Evolutionary conservation across 352 stramenopile species (phyloP).

Genomic region (Elongisporangium prolatum): DNA sequence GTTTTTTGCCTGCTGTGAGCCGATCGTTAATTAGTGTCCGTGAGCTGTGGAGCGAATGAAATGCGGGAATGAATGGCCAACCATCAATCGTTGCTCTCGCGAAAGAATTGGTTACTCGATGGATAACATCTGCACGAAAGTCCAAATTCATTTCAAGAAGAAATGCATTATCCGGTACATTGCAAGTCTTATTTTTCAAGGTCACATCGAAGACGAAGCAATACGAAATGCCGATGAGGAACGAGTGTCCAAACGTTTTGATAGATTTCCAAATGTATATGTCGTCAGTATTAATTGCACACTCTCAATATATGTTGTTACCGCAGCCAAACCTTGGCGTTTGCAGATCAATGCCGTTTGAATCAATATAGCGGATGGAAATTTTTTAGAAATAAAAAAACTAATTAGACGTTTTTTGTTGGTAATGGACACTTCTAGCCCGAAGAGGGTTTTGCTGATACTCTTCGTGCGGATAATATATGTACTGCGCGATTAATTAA

Average conservation of each 20-base stretch:
- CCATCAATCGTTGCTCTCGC: slow-evolving; percentile 3
- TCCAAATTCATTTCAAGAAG: neutral
- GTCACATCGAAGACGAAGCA: neutral
- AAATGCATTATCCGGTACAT: neutral
- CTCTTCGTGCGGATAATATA: too few relatives aligned
- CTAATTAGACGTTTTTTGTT: too few relatives aligned
- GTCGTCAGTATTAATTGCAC: too few relatives aligned
- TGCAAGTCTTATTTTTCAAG: neutral
- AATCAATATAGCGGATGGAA: too few relatives aligned
- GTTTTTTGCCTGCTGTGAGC: neutral
- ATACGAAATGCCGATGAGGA: neutral
- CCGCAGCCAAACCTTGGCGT: too few relatives aligned
- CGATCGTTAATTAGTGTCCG: neutral
- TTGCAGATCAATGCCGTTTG: too few relatives aligned
- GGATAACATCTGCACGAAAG: neutral
- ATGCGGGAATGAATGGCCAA: slow-evolving; percentile 1
- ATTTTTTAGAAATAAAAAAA: too few relatives aligned
- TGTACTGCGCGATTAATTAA: too few relatives aligned
- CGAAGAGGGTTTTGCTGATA: too few relatives aligned
- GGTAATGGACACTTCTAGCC: too few relatives aligned
- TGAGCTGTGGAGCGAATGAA: slow-evolving; percentile 3
- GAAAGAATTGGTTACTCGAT: neutral
- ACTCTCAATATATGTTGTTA: too few relatives aligned
- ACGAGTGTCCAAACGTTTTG: neutral
- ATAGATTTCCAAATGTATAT: neutral